Conservation (phyloP, 805 yeast species). For the Candida corydali region DNA sequence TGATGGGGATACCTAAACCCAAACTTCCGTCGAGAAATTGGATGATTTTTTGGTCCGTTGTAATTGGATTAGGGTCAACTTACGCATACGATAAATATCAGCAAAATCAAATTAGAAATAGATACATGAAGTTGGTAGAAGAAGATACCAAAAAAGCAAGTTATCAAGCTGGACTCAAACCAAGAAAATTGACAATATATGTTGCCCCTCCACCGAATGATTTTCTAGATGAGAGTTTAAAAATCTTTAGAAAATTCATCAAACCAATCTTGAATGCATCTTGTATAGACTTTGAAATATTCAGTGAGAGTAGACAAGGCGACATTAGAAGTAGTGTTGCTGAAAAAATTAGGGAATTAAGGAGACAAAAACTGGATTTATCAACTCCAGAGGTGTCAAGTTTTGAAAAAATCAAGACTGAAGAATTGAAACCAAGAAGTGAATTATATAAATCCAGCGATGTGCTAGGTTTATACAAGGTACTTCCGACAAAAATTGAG, state of each 20-base stretch:
- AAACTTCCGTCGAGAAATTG: conserved; percentile 89
- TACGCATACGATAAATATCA: conserved; percentile 72
- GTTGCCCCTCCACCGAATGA: conserved; percentile 98
- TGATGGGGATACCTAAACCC: conserved; percentile 78
- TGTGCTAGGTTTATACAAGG: conserved; percentile 54
- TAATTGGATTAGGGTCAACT: conserved; percentile 68
- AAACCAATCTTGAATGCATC: conserved; percentile 84
- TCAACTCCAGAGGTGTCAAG: conserved; percentile 3
- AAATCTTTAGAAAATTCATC: conserved; percentile 69
- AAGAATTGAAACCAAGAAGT: conserved; percentile 25
- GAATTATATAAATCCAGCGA: conserved; percentile 40
- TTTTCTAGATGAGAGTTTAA: conserved; percentile 68
- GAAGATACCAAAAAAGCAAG: conserved; percentile 41
- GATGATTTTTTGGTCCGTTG: conserved; percentile 79
- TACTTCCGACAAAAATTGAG: conserved; percentile 21
- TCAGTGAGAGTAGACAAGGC: conserved; percentile 81
- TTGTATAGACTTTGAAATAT: conserved; percentile 78
- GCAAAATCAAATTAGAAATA: conserved; percentile 59
- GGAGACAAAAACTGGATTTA: conserved; percentile 35
- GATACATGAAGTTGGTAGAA: conserved; percentile 58
- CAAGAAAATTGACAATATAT: conserved; percentile 76
- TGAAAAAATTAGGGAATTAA: conserved; percentile 66
- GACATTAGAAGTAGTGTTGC: conserved; percentile 81
- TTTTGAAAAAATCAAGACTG: conserved; percentile 16
- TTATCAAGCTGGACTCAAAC: conserved; percentile 45